A percentile compares a stretch with the other conserved stretches of the same genome.
Conservation (phyloP, 352 stramenopile species). For the Phytopythium delawarense region DNA sequence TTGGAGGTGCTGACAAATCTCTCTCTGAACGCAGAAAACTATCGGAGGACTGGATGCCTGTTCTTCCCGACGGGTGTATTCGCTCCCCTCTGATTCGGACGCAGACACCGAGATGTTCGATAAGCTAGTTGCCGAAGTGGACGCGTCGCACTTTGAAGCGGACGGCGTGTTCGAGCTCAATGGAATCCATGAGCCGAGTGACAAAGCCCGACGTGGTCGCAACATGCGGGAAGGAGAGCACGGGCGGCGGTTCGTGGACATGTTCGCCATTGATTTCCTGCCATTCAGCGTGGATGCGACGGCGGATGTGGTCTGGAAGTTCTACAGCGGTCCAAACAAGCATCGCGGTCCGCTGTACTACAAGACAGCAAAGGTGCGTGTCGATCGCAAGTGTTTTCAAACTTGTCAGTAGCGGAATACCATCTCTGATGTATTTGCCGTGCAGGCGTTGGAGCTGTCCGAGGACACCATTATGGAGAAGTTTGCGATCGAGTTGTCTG, state of each 20-base stretch:
- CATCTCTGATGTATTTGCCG: too few relatives aligned
- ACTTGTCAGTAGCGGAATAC: too few relatives aligned
- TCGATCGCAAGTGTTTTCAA: too few relatives aligned
- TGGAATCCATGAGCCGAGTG: neutral
- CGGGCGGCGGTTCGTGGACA: constrained; percentile 29
- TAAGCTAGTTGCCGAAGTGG: constrained; percentile 11
- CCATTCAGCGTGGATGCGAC: constrained; percentile 30
- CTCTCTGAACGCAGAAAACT: neutral
- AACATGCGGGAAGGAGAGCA: constrained; percentile 22
- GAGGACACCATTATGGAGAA: constrained; percentile 22
- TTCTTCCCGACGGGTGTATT: neutral
- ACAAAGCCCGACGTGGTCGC: neutral
- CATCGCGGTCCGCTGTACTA: constrained; percentile 29
- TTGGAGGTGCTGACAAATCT: neutral
- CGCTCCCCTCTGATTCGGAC: constrained; percentile 7
- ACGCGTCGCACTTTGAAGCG: constrained; percentile 8
- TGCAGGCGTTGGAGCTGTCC: neutral
- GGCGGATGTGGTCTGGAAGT: constrained; percentile 26
- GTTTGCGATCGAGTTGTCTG: constrained; percentile 24
- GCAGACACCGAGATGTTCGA: constrained; percentile 20
- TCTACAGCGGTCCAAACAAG: constrained; percentile 29
- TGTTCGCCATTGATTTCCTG: constrained; percentile 35
- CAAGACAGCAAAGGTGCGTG: constrained; percentile 24
- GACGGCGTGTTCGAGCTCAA: constrained; percentile 15
- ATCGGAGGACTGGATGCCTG: neutral